Percentiles rank a stretch among this genome's conserved stretches.
These are phyloP conservation scores for Glycine soja DNA, from an alignment of 306 rosid species.

Conservation along the genomic window DNA sequence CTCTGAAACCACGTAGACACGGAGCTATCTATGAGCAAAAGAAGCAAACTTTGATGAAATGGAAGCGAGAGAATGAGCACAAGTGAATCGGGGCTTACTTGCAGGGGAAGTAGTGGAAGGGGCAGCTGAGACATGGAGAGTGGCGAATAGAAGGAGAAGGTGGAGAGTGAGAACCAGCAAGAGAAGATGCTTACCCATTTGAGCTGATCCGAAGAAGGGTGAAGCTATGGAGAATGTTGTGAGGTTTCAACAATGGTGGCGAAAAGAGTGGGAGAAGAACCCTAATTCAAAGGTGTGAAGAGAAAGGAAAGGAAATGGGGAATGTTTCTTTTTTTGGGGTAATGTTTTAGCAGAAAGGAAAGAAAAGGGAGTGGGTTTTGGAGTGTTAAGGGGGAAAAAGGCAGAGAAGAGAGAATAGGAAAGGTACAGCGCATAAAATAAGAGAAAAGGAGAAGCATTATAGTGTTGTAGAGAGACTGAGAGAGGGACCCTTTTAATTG, in stretches of 20 bases:
- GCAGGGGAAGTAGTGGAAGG: constrained; percentile 66
- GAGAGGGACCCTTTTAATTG: neutral
- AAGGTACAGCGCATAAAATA: constrained; percentile 39
- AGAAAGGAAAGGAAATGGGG: neutral
- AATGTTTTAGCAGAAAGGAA: constrained; percentile 35
- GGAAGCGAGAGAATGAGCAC: constrained; percentile 3
- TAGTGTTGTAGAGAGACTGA: neutral
- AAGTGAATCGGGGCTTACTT: constrained; percentile 58
- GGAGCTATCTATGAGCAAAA: constrained; percentile 41
- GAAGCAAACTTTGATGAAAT: constrained; percentile 42
- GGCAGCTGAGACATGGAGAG: constrained; percentile 59
- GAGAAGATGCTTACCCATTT: constrained; percentile 63
- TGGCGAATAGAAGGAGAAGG: neutral
- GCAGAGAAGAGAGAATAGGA: constrained; percentile 31
- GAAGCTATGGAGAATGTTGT: constrained; percentile 4
- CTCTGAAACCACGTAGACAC: constrained; percentile 57
- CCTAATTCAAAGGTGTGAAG: constrained; percentile 53
- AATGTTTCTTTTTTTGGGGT: constrained; percentile 13
- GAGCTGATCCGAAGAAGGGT: neutral
- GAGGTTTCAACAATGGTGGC: constrained; percentile 49
- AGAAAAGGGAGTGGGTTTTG: constrained; percentile 38
- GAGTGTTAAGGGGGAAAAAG: constrained; percentile 46
- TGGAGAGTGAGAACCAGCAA: constrained; percentile 55
- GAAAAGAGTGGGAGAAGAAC: constrained; percentile 45
- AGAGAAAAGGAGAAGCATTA: neutral